phyloP scores from a whole-genome alignment of 2,329 filamentous ascomycete species.

The Fusarium euwallaceae region DNA sequence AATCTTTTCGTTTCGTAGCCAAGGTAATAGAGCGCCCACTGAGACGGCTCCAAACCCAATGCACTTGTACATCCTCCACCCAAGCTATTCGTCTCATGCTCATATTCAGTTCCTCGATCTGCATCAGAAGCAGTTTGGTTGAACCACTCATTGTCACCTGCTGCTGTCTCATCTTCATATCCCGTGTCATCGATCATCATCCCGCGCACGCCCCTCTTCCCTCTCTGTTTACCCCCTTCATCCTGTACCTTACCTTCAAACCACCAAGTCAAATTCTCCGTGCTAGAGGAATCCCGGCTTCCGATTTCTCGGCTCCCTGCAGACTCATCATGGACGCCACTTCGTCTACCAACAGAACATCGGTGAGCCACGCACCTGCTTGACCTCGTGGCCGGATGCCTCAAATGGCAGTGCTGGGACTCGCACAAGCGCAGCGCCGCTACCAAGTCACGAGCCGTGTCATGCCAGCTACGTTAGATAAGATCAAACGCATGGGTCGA shows the following conservation, averaged over 20 bases:
- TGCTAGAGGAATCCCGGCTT: neutral
- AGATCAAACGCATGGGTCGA: slow-evolving; percentile 5
- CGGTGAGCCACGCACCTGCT: slow-evolving; percentile 1
- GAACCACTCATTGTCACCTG: neutral
- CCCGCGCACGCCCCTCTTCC: slow-evolving; percentile 8
- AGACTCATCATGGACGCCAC: slow-evolving; percentile 10
- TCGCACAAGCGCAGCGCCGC: neutral
- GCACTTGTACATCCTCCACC: neutral
- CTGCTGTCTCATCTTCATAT: slow-evolving; percentile 18
- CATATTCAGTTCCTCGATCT: neutral
- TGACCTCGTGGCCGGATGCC: slow-evolving; percentile 3
- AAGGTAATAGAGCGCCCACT: slow-evolving; percentile 21
- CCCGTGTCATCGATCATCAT: slow-evolving; percentile 26
- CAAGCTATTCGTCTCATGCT: neutral
- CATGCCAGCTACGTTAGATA: slow-evolving; percentile 1
- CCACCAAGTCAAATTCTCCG: slow-evolving; percentile 13
- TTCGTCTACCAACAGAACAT: slow-evolving; percentile 7
- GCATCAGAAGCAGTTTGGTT: neutral
- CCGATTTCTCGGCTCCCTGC: slow-evolving; percentile 7
- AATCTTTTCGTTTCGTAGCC: slow-evolving; percentile 2
- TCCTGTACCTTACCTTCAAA: neutral
- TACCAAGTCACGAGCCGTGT: slow-evolving; percentile 1
- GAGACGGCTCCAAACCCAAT: slow-evolving; percentile 6
- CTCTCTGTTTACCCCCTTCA: neutral
- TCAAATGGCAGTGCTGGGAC: slow-evolving; percentile 3